Evolutionary conservation across 73 alveolate genomes (phyloP).

Genomic region (Tetrahymena borealis): DNA sequence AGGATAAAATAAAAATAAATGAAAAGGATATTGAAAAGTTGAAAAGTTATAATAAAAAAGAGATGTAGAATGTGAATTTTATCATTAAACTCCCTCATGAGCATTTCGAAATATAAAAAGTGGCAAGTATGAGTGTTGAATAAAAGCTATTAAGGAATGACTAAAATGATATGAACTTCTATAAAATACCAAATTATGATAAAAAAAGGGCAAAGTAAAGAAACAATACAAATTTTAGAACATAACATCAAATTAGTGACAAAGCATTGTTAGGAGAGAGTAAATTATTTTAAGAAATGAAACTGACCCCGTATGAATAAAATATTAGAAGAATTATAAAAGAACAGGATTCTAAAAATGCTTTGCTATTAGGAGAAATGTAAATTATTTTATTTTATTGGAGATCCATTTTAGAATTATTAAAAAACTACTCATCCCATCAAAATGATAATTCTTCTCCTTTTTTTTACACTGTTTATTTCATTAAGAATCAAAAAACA

Average conservation of each 20-base stretch:
- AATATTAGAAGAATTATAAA: not conserved
- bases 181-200: not conserved
- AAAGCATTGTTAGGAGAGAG: not conserved
- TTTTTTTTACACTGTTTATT: no score
- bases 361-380: not conserved
- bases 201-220: not conserved
- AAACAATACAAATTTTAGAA: not conserved
- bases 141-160: not conserved
- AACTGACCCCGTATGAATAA: not conserved
- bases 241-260: not conserved
- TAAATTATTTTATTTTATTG: not conserved
- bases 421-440: not conserved
- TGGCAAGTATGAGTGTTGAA: not conserved
- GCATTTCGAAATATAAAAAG: not conserved
- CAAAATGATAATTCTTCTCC: not conserved
- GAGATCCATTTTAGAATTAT: not conserved
- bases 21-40: not conserved
- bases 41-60: not conserved
- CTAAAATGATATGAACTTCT: not conserved
- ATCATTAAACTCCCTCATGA: not conserved
- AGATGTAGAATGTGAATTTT: not conserved
- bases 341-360: not conserved
- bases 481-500: not conserved
- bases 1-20: not conserved
- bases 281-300: not conserved